These are phyloP conservation scores for Botrytis squamosa DNA, from an alignment of 2,329 filamentous ascomycete species.

Conservation along the genomic window DNA sequence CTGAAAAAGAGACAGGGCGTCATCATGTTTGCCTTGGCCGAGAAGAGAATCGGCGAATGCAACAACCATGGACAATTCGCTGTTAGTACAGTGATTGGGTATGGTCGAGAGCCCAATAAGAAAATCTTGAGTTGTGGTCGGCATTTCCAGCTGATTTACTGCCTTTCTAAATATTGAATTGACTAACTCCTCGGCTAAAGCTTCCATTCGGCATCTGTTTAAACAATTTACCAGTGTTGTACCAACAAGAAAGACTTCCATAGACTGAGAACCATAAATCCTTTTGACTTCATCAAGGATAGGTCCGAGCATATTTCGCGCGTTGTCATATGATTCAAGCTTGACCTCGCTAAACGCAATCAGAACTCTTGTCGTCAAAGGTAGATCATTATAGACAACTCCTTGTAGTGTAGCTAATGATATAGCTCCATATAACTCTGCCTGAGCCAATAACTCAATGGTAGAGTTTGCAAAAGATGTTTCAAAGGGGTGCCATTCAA, in stretches of 20 bases:
- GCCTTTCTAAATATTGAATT: neutral
- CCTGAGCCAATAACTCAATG: neutral
- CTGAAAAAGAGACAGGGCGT: neutral
- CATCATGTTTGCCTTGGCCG: neutral
- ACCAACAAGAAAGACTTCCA: neutral
- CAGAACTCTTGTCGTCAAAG: neutral
- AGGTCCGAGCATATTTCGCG: neutral
- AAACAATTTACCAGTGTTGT: conserved; percentile 8
- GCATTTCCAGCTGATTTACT: too few species aligned
- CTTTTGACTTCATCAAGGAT: neutral
- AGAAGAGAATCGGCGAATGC: neutral
- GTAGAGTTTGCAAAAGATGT: neutral
- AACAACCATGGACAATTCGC: neutral
- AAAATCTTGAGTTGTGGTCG: neutral
- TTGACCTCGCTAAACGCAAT: neutral
- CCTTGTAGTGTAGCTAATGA: neutral
- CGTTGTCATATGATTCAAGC: neutral
- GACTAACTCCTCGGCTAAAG: neutral
- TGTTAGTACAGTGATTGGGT: neutral
- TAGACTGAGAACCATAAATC: neutral
- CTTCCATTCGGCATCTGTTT: neutral
- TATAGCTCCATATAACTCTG: neutral
- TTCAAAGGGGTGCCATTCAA: neutral
- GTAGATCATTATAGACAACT: neutral
- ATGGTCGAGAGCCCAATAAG: neutral